These are phyloP conservation scores for Hyphopichia khmerensis DNA, from an alignment of 1,139 yeast species.

Conservation along the genomic window DNA sequence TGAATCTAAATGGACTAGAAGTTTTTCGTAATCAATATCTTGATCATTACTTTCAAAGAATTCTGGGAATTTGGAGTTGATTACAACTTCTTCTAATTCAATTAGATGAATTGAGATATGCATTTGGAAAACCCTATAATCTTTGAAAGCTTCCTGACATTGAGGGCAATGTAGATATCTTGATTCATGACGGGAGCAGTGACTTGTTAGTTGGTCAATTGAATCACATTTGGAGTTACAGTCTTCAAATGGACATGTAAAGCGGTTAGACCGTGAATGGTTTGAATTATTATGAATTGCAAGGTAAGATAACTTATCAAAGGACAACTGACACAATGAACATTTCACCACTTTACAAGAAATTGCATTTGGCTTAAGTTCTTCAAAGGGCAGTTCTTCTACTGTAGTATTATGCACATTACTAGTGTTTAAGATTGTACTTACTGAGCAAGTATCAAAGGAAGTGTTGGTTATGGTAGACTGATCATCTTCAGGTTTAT, in stretches of 20 bases:
- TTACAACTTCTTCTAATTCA: neutral
- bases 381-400: too few species aligned
- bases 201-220: neutral
- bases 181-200: neutral
- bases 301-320: neutral
- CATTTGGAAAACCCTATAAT: neutral
- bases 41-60: neutral
- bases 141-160: neutral
- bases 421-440: too few species aligned
- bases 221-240: neutral
- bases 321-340: too few species aligned
- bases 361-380: too few species aligned
- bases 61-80: neutral
- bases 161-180: neutral
- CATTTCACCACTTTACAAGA: too few species aligned
- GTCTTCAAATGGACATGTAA: neutral
- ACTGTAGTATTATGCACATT: too few species aligned
- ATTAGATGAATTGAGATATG: constrained; percentile 2
- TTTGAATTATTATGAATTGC: constrained; percentile 1
- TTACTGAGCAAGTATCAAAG: too few species aligned
- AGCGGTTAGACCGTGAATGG: neutral
- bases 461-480: neutral
- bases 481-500: neutral
- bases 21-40: neutral
- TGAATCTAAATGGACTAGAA: neutral